Evolutionary conservation across 495 filamentous ascomycete species (phyloP).

Genomic region (Daldinia childiae): DNA sequence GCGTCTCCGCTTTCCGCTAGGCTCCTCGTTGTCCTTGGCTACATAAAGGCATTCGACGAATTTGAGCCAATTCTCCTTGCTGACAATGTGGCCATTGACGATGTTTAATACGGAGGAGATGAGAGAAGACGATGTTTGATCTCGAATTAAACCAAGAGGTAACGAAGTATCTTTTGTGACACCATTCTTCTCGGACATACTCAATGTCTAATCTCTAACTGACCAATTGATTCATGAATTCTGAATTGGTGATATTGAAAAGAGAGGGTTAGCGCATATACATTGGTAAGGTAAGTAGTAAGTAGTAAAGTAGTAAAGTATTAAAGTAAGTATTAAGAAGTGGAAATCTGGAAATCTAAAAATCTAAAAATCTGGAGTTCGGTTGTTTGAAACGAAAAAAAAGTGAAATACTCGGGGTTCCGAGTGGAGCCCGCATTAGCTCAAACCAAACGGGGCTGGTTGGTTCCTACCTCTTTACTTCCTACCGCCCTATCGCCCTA

Average conservation of each 20-base stretch:
- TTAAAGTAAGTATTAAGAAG: too few relatives aligned
- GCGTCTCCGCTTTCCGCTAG: conserved; percentile 41
- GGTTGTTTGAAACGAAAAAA: conserved; percentile 13
- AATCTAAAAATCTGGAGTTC: conserved; percentile 7
- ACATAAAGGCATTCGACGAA: conserved; percentile 45
- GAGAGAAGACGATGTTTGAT: conserved; percentile 32
- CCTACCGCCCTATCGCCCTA: too few relatives aligned
- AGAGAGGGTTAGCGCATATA: conserved; percentile 1
- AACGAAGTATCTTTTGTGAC: conserved; percentile 46
- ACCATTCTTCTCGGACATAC: conserved; percentile 42
- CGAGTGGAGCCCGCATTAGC: conserved; percentile 9
- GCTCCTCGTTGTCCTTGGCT: conserved; percentile 34
- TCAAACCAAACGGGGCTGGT: not conserved
- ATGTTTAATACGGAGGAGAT: conserved; percentile 43
- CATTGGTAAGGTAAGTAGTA: not conserved
- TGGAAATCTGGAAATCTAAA: too few relatives aligned
- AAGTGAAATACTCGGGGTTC: not conserved
- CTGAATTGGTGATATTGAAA: conserved; percentile 5
- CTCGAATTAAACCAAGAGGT: conserved; percentile 43
- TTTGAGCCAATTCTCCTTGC: conserved; percentile 43
- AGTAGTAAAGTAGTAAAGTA: too few relatives aligned
- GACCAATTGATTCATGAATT: conserved; percentile 7
- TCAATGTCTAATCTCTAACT: conserved; percentile 19
- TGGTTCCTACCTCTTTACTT: not conserved
- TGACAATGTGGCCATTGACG: conserved; percentile 29